phyloP scores from a whole-genome alignment of 352 stramenopile species.

The Lagenidium giganteum region DNA sequence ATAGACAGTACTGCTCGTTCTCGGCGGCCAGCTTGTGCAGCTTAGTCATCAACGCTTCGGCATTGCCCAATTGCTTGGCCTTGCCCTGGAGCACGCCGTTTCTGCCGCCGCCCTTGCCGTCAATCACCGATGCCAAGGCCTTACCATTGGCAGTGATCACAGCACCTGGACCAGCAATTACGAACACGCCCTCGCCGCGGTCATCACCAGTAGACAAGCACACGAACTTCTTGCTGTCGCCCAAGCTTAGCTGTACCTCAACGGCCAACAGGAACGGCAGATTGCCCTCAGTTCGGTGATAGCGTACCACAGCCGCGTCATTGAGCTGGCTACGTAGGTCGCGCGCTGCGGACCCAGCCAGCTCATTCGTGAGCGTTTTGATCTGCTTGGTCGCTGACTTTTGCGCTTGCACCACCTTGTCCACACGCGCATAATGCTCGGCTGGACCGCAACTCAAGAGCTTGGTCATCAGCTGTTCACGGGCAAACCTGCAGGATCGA shows the following conservation, averaged over 20 bases:
- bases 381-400: conserved; percentile 53
- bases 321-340: conserved; percentile 27
- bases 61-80: conserved; percentile 47
- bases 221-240: conserved; percentile 38
- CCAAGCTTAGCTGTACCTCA: conserved; percentile 33
- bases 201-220: conserved; percentile 47
- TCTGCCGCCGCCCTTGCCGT: conserved; percentile 73
- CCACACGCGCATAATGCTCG: conserved; percentile 56
- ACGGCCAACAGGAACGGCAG: conserved; percentile 69
- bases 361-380: conserved; percentile 70
- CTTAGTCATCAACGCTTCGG: conserved; percentile 34
- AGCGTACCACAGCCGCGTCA: conserved; percentile 28
- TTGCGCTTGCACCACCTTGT: conserved; percentile 64
- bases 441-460: conserved; percentile 58
- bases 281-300: conserved; percentile 56
- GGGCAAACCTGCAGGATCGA: conserved; percentile 30
- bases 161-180: conserved; percentile 51
- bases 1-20: conserved; percentile 13
- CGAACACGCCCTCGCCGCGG: conserved; percentile 52
- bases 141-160: conserved; percentile 55
- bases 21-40: conserved; percentile 33
- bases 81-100: conserved; percentile 78
- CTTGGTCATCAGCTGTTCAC: conserved; percentile 67
- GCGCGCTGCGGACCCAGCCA: conserved; percentile 38
- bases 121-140: conserved; percentile 48